Conservation (phyloP, 768 basidiomycete genomes). For the Crucibulum laeve region DNA sequence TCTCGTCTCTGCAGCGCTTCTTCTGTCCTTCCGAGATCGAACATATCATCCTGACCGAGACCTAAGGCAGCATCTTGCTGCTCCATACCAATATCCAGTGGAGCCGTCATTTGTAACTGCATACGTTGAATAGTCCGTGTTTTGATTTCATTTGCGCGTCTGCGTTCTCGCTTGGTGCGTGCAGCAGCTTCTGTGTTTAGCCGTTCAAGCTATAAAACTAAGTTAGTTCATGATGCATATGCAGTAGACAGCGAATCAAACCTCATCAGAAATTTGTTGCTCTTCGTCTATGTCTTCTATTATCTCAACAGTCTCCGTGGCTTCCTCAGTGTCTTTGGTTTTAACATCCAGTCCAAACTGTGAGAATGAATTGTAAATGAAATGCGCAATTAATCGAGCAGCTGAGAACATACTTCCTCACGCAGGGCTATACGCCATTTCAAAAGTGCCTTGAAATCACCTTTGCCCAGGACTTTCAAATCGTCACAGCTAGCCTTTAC, state of each 20-base stretch:
- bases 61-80: slow-evolving; percentile 70
- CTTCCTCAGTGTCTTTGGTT: slow-evolving; percentile 66
- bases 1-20: slow-evolving; percentile 31
- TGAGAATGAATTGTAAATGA: neutral
- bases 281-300: slow-evolving; percentile 79
- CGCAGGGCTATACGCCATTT: slow-evolving; percentile 89
- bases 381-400: slow-evolving; percentile 3
- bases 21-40: slow-evolving; percentile 73
- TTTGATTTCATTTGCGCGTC: slow-evolving; percentile 86
- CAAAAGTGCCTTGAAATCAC: slow-evolving; percentile 90
- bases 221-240: slow-evolving; percentile 6
- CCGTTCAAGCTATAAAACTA: slow-evolving; percentile 65
- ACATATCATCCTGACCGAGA: slow-evolving; percentile 82
- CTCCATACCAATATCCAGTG: slow-evolving; percentile 92
- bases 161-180: slow-evolving; percentile 73
- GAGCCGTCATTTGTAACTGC: slow-evolving; percentile 96
- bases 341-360: slow-evolving; percentile 86
- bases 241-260: slow-evolving; percentile 20
- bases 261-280: slow-evolving; percentile 86
- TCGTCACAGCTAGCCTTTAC: slow-evolving; percentile 83
- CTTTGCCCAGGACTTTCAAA: slow-evolving; percentile 95
- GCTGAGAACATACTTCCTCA: slow-evolving; percentile 63
- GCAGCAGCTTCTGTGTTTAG: slow-evolving; percentile 73
- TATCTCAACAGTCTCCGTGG: slow-evolving; percentile 67
- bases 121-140: slow-evolving; percentile 86